Conservation (phyloP, 139 green algal genomes). For the Closterium sp. region DNA sequence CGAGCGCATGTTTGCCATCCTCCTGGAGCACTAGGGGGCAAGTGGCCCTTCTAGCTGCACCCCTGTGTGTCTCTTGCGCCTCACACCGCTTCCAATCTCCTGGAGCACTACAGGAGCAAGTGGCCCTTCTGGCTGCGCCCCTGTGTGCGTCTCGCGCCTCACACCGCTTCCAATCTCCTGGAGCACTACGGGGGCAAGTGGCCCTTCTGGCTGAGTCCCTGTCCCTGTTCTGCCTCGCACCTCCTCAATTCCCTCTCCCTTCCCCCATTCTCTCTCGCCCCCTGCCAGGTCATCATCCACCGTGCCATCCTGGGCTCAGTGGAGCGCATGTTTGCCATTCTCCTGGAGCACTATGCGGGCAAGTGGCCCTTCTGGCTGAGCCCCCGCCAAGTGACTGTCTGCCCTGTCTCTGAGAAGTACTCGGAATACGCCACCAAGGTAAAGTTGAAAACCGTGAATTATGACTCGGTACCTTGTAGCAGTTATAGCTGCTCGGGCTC, state of each 20-base stretch:
- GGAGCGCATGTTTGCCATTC: conserved; percentile 99
- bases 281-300: conserved; percentile 92
- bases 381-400: conserved; percentile 92
- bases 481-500: conserved; percentile 67
- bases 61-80: too few species aligned
- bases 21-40: conserved; percentile 97
- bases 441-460: too few species aligned
- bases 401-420: conserved; percentile 81
- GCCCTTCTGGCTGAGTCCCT: conserved; percentile 64
- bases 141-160: too few species aligned
- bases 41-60: conserved; percentile 95
- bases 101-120: conserved; percentile 90
- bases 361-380: conserved; percentile 98
- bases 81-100: too few species aligned
- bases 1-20: conserved; percentile 87
- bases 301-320: conserved; percentile 90
- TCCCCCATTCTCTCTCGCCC: background rate
- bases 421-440: conserved; percentile 79
- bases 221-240: too few species aligned
- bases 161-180: too few species aligned
- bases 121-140: conserved; percentile 94
- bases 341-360: conserved; percentile 95
- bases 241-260: too few species aligned
- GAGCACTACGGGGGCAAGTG: conserved; percentile 96
- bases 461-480: too few species aligned